These are phyloP conservation scores for Phytomonas serpens DNA, from an alignment of 208 protist genomes.

Conservation along the genomic window DNA sequence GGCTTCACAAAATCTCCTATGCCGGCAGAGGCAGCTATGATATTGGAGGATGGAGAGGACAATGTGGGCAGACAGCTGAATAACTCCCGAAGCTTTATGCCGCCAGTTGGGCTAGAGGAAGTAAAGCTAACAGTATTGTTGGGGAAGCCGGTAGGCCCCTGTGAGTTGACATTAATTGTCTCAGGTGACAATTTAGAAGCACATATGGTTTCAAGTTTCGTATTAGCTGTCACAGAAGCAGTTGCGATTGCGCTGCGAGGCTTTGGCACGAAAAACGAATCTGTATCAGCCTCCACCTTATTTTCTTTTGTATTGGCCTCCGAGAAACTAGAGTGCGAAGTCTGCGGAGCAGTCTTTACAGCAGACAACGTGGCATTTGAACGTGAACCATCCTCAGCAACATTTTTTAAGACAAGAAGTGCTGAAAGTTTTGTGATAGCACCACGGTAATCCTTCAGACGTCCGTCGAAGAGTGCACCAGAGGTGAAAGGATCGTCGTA, in stretches of 20 bases:
- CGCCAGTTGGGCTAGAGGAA: constrained; percentile 17
- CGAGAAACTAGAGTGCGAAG: not conserved
- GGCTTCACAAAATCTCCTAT: not conserved
- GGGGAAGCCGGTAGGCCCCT: not conserved
- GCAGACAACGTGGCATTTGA: not conserved
- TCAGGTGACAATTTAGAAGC: not conserved
- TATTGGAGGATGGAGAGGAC: constrained; percentile 4
- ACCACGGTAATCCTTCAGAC: constrained; percentile 54
- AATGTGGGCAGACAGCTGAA: constrained; percentile 5
- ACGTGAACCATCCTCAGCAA: not conserved
- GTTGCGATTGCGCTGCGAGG: constrained; percentile 30
- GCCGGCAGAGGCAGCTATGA: not conserved
- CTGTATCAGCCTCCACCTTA: not conserved
- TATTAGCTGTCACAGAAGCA: constrained; percentile 6
- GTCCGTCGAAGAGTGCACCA: constrained; percentile 63
- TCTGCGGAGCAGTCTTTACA: not conserved
- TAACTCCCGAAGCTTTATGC: constrained; percentile 35
- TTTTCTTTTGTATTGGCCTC: not conserved
- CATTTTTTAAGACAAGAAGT: constrained; percentile 54
- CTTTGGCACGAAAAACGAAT: constrained; percentile 26
- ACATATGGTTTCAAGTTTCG: constrained; percentile 5
- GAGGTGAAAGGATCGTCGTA: constrained; percentile 82
- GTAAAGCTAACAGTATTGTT: constrained; percentile 19
- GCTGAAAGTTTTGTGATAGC: constrained; percentile 57
- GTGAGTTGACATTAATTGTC: not conserved